These are phyloP conservation scores for Cyclotella choctawhatcheeana DNA, from an alignment of 108 stramenopile genomes.

Conservation along the genomic window DNA sequence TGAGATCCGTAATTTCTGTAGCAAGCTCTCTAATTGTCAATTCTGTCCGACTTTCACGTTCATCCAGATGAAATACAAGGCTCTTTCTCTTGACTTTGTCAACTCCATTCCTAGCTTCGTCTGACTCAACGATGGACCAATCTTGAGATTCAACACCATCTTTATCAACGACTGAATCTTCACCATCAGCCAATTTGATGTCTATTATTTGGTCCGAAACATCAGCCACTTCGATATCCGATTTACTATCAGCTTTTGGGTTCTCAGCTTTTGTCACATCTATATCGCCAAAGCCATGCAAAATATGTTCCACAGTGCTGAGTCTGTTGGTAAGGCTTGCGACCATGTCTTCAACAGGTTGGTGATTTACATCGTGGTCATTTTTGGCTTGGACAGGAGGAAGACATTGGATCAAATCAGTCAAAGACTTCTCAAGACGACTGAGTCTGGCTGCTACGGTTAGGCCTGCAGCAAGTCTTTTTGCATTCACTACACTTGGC, in stretches of 20 bases:
- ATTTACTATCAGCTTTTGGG: background rate
- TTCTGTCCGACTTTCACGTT: conserved; percentile 15
- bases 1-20: conserved; percentile 5
- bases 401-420: background rate
- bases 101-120: background rate
- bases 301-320: conserved; percentile 17
- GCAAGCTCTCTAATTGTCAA: conserved; percentile 1
- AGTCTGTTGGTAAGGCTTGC: conserved; percentile 8
- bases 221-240: background rate
- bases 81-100: background rate
- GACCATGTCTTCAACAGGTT: background rate
- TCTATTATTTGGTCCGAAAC: background rate
- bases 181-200: too few species aligned
- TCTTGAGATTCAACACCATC: background rate
- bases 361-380: background rate
- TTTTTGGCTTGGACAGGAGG: background rate
- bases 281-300: conserved; percentile 20
- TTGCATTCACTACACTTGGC: background rate
- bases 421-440: conserved; percentile 24
- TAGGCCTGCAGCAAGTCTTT: conserved; percentile 3
- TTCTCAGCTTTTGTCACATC: background rate
- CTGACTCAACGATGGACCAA: conserved; percentile 7
- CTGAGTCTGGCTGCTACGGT: conserved; percentile 25
- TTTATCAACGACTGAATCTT: background rate
- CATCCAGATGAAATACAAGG: conserved; percentile 8